Conservation (phyloP, 768 basidiomycete genomes). For the Phylloporus sp. region DNA sequence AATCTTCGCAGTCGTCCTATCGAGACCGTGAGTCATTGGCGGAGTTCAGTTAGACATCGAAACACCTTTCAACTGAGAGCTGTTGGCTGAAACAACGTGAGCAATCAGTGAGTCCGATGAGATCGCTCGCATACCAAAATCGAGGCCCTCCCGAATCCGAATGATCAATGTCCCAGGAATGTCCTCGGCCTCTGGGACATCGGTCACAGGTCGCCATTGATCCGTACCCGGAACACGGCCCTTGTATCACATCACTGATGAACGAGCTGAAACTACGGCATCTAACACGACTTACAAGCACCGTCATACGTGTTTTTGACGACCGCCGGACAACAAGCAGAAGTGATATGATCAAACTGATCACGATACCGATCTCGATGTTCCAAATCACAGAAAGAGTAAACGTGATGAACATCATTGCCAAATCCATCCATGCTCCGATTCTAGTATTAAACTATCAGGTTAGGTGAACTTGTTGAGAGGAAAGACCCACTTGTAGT, state of each 20-base stretch:
- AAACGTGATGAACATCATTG: conserved; percentile 86
- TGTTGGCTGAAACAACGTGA: conserved; percentile 61
- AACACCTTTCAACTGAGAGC: conserved; percentile 91
- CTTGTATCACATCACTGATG: conserved; percentile 41
- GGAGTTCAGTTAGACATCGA: too few species aligned
- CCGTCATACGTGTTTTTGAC: conserved; percentile 84
- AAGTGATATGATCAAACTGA: conserved; percentile 82
- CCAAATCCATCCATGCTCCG: conserved; percentile 85
- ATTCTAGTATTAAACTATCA: conserved; percentile 39
- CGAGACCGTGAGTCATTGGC: too few species aligned
- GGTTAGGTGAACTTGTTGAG: not conserved
- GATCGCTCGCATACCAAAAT: conserved; percentile 61
- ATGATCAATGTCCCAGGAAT: conserved; percentile 81
- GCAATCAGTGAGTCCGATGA: not conserved
- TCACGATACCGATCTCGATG: conserved; percentile 89
- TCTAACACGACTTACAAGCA: conserved; percentile 49
- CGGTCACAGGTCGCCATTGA: conserved; percentile 85
- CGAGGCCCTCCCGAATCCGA: conserved; percentile 82
- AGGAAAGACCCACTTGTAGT: conserved; percentile 60
- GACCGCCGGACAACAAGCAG: conserved; percentile 87
- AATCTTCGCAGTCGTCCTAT: conserved; percentile 82
- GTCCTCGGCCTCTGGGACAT: conserved; percentile 81
- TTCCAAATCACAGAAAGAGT: conserved; percentile 82
- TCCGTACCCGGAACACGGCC: conserved; percentile 87
- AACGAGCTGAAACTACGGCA: not conserved